These are phyloP conservation scores for Passalora sequoiae DNA, from an alignment of 2,329 filamentous ascomycete species.

Conservation along the genomic window DNA sequence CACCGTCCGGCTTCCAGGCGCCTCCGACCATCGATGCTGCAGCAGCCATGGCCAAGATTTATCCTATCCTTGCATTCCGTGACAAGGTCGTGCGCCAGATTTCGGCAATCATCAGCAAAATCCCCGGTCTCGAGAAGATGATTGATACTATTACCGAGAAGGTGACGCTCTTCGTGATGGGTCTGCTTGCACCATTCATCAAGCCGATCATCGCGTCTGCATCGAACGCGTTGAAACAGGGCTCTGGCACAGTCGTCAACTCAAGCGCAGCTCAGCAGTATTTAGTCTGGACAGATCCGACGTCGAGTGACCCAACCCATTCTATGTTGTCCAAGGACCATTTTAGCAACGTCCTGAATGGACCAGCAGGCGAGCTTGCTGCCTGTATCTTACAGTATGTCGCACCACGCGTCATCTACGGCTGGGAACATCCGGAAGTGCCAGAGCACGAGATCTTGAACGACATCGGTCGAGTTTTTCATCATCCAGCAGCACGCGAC, in stretches of 20 bases:
- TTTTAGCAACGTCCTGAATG: constrained; percentile 48
- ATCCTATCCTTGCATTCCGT: constrained; percentile 88
- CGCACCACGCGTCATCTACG: constrained; percentile 81
- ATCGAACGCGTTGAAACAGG: constrained; percentile 76
- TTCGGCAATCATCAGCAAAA: constrained; percentile 78
- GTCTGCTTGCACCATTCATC: constrained; percentile 84
- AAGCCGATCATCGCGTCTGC: constrained; percentile 85
- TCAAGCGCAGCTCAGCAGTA: constrained; percentile 48
- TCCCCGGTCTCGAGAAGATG: constrained; percentile 83
- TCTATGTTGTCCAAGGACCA: constrained; percentile 50
- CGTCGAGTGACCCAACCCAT: constrained; percentile 47
- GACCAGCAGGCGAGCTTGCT: constrained; percentile 46
- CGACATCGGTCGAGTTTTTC: constrained; percentile 77
- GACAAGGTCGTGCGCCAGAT: constrained; percentile 90
- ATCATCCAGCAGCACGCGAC: constrained; percentile 80
- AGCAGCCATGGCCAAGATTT: constrained; percentile 60
- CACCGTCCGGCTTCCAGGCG: constrained; percentile 16
- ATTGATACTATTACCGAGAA: constrained; percentile 92
- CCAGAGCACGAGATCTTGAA: constrained; percentile 76
- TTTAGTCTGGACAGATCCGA: constrained; percentile 46
- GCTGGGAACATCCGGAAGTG: constrained; percentile 83
- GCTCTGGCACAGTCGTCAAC: constrained; percentile 66
- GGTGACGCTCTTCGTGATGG: constrained; percentile 84
- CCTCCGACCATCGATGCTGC: constrained; percentile 22
- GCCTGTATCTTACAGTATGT: constrained; percentile 71